Percentiles rank a stretch among this genome's conserved stretches.
Conservation (phyloP, 495 filamentous ascomycete species). For the Hypoxylon perforatum region DNA sequence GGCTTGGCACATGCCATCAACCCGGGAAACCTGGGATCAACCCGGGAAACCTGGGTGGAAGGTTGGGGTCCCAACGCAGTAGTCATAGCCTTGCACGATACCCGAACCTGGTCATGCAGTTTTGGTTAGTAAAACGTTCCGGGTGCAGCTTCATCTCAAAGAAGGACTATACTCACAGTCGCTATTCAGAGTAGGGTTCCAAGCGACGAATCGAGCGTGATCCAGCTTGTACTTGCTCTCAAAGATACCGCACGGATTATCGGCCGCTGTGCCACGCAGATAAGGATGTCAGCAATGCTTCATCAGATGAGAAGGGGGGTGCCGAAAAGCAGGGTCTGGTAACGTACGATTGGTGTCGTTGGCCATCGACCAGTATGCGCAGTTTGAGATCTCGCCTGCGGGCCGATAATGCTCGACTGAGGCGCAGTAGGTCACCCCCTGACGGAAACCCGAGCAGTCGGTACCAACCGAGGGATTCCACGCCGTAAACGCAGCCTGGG, state of each 20-base stretch:
- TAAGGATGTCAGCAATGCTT: background rate
- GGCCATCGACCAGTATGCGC: background rate
- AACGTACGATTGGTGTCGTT: background rate
- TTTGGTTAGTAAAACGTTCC: conserved; percentile 2
- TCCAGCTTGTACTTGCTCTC: conserved; percentile 7
- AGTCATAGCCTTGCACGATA: conserved; percentile 2
- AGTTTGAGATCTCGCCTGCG: background rate
- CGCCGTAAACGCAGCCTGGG: conserved; percentile 14
- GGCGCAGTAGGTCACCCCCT: background rate
- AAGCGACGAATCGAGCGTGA: conserved; percentile 4
- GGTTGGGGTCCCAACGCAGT: conserved; percentile 1
- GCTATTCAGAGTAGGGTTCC: conserved; percentile 8
- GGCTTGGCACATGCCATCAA: background rate
- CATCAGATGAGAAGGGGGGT: background rate
- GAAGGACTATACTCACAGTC: conserved; percentile 4
- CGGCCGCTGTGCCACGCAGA: background rate
- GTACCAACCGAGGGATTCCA: conserved; percentile 33
- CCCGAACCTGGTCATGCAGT: background rate
- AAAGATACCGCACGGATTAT: conserved; percentile 7
- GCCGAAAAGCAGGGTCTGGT: background rate
- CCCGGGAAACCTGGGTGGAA: conserved; percentile 2
- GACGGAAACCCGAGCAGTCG: conserved; percentile 14
- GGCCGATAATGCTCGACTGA: background rate
- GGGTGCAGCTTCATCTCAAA: background rate
- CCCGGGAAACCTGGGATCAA: background rate